Evolutionary conservation across 2,329 filamentous ascomycete species (phyloP), one percentile per base, ranked within the genome.

Genomic region (Neopestalotiopsis rosae): DNA sequence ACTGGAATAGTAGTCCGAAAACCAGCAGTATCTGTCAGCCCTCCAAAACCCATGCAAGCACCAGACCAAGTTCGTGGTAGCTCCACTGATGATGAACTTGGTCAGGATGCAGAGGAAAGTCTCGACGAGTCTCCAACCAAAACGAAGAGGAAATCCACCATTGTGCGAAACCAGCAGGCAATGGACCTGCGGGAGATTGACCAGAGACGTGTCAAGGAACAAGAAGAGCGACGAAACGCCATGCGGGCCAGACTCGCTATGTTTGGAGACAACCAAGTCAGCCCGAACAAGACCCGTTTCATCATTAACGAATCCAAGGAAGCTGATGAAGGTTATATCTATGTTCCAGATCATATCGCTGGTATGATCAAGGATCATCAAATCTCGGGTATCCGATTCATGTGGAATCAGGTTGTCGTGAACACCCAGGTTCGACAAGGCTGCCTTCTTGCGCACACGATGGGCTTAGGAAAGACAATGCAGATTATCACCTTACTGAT

Each of bases 401-500:
- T 98, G 84, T 98, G 95, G 94, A 90, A 94, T 72, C 92, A 95
- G 71, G 83, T 97, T 59, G 88, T 95, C 5, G 85, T 87, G 40
- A 87, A 90, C 67, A 77, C 83, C 1, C 81, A 85, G 4, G 81
- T 83, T 5, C 85, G 86, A 20, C 90, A 94, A 78, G 94, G 94
- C 2, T 97, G 93, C 76, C 85, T 97, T 13, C 84, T 97, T 24
- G 92, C 94, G 5, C 94, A 97, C 78, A 94, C 93, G 0, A 97
- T 97, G 94, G 95, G 95, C 1, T 82, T 97, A 2, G 94, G 94
- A 17, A 98, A 97, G 82, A 97, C 94, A 0, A 94, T 97, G 91
- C 94, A 97, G 81, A 89, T 94, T 5, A 94, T 97, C 69, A 92
- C 94, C 0, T 82, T 97, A n/a, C 86, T 98, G 5, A 87, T 92